These are phyloP conservation scores for Cercospora nicotianae DNA, from an alignment of 2,329 filamentous ascomycete genomes.

Conservation along the genomic window DNA sequence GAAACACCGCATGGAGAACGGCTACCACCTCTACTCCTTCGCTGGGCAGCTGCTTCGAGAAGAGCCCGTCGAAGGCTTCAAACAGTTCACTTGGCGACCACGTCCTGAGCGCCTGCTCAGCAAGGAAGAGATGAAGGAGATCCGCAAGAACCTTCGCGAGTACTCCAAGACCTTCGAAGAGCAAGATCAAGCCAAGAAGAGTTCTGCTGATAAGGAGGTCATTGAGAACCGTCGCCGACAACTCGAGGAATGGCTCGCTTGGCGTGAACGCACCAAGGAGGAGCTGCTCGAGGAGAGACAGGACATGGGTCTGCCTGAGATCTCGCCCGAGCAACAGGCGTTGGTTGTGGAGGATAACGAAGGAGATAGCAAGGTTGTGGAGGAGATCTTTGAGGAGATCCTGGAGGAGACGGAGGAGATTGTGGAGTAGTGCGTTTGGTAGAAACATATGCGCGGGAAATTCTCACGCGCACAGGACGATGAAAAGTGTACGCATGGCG, in stretches of 20 bases:
- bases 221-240: constrained; percentile 80
- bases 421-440: constrained; percentile 38
- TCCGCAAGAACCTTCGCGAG: constrained; percentile 97
- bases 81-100: constrained; percentile 94
- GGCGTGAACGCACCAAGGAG: constrained; percentile 71
- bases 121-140: constrained; percentile 96
- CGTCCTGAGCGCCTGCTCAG: constrained; percentile 85
- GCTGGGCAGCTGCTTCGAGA: constrained; percentile 85
- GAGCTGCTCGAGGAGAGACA: constrained; percentile 72
- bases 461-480: background rate
- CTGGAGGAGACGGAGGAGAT: constrained; percentile 86
- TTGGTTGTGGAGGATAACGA: constrained; percentile 54
- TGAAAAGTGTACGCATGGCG: background rate
- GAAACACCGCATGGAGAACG: constrained; percentile 99
- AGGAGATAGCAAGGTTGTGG: constrained; percentile 55
- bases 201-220: constrained; percentile 89
- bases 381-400: constrained; percentile 87
- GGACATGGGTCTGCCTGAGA: constrained; percentile 63
- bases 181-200: constrained; percentile 89
- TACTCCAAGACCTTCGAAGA: constrained; percentile 95
- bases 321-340: constrained; percentile 63
- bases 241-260: constrained; percentile 85
- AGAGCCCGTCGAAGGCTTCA: constrained; percentile 93
- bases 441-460: too few relatives aligned
- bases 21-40: constrained; percentile 98